Base-by-base conservation (phyloP, 768 basidiomycete species). In the Rhizopogon vesiculosus region DNA sequence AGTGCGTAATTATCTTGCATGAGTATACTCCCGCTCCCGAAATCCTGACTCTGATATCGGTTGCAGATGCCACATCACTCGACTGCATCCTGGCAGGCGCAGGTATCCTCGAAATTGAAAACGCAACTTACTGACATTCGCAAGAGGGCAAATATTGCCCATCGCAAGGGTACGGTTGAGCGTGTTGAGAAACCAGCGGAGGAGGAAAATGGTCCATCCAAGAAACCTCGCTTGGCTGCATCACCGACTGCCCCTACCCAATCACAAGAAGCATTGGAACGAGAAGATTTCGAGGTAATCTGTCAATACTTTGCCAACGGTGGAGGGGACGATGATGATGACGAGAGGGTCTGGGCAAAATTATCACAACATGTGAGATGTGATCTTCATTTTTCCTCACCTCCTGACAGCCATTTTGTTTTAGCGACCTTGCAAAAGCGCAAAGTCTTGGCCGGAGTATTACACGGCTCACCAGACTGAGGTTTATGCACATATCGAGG, bases 11-110 rank as follows among this genome's bases (percentile, higher is more conserved):
- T 25, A 22, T 15, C 10, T 19, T 44, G 19, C 0, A 16, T 7
- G 15, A 39, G 38, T 38, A 15, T 25, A 12, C 45, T 38, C 7
- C 7, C 12, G 5, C 22, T 42, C 16, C 35, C 12, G 45, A 9
- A 9, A 42, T 40, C 60, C 7, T 60, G n/a, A 53, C 15, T 49
- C n/a, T 57, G 33, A 4, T 33, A 29, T 22, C 7, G 9, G n/a
- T 39, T 42, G 10, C 55, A 89, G 88, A 74, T 89, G 73, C 80
- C 84, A 28, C 79, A 84, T 59, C 88, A 89, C 64, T 61, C 74
- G 2, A 12, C 61, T 5, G 63, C 35, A 7, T 86, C 85, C 13
- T 89, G 86, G 86, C 59, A 53, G 33, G 64, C 62, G n/a, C 74
- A 77, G 45, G 49, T 83, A 18, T 43, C 59, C 31, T 57, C 56